Conservation (phyloP, 192 early-diverging fungal species). For the Anaeromyces robustus region DNA sequence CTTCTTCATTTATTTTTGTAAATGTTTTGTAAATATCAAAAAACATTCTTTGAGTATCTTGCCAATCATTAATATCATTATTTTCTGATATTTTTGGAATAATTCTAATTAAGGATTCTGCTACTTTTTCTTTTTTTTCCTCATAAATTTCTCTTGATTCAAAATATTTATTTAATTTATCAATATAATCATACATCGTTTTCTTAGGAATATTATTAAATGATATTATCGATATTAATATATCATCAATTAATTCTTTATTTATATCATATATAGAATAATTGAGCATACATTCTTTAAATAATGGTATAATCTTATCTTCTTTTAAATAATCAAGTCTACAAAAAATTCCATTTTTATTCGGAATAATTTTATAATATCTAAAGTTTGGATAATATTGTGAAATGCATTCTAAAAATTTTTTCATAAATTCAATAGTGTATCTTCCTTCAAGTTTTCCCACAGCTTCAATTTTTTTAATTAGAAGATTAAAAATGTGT, state of each 20-base stretch:
- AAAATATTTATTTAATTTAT: background rate
- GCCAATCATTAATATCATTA: too few species aligned
- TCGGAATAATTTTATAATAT: background rate
- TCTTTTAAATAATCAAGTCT: background rate
- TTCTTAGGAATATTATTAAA: background rate
- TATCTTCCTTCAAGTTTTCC: background rate
- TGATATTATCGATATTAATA: background rate
- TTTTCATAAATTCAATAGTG: background rate
- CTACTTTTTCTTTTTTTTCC: background rate
- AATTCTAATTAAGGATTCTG: background rate
- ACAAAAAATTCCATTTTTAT: background rate
- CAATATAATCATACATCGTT: background rate
- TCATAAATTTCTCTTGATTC: background rate
- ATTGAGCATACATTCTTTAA: background rate
- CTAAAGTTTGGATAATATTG: background rate
- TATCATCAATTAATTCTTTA: background rate
- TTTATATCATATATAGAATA: background rate
- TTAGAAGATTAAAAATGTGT: background rate
- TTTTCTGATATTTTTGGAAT: background rate
- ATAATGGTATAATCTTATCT: background rate
- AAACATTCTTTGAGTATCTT: background rate
- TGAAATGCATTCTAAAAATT: background rate
- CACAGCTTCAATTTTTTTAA: background rate
- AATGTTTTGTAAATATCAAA: background rate
- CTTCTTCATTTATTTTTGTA: background rate